phyloP scores from a whole-genome alignment of 345 rosid species.

The Carallia pectinifolia region DNA sequence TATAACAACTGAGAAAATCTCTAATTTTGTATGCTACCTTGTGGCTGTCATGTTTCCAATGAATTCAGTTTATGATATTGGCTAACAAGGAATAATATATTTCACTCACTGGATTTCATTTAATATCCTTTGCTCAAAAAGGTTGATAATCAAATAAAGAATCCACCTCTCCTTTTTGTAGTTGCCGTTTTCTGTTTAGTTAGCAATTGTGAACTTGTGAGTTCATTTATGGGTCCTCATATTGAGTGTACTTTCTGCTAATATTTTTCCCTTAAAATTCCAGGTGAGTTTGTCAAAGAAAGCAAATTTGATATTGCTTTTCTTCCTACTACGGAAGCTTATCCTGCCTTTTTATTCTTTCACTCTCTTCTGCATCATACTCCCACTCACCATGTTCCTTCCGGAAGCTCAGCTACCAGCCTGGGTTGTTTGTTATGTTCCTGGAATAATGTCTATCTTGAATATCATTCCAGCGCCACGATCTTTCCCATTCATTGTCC shows the following conservation, averaged over 20 bases:
- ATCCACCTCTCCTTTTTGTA: too few relatives aligned
- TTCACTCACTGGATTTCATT: too few relatives aligned
- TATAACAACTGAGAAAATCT: too few relatives aligned
- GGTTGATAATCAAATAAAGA: background rate
- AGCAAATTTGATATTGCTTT: conserved; percentile 77
- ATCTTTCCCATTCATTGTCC: conserved; percentile 88
- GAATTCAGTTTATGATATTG: too few relatives aligned
- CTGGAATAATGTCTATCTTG: conserved; percentile 78
- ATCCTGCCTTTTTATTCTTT: conserved; percentile 90
- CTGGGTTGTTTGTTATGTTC: conserved; percentile 91
- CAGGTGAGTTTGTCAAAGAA: conserved; percentile 76
- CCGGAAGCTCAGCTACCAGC: conserved; percentile 89
- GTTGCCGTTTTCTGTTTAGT: background rate
- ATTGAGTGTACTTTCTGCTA: background rate
- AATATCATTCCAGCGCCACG: conserved; percentile 81
- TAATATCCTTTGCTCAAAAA: background rate
- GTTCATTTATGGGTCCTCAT: background rate
- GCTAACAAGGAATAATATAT: too few relatives aligned
- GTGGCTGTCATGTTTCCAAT: too few relatives aligned
- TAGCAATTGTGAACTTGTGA: background rate
- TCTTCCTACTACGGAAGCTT: conserved; percentile 84
- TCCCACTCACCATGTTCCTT: conserved; percentile 83
- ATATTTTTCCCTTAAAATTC: background rate
- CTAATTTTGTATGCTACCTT: too few relatives aligned
- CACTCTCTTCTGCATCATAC: conserved; percentile 92